Base-by-base conservation (phyloP, 2,329 filamentous ascomycete genomes). In the Lachnellula willkommii region DNA sequence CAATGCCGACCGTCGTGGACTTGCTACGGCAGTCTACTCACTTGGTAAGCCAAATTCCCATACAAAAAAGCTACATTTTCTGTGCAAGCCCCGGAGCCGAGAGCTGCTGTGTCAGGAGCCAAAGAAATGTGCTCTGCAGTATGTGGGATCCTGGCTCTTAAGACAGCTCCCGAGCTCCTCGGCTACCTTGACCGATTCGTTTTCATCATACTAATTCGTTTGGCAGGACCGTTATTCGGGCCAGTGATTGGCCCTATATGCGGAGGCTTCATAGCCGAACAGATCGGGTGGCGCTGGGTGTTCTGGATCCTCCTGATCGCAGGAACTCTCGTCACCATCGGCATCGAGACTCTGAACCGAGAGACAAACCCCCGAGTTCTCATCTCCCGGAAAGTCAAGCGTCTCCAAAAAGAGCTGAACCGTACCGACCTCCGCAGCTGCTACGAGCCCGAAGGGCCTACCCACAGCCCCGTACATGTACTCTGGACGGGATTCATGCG, bases 321-420 rank as follows among this genome's bases (percentile, higher is more conserved):
- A 3, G 70, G 69, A 20, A 57, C 67, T 0, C 32, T 68, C 39
- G 64, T 73, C 24, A 65, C 68, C 24, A 50, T 61, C 3, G 65
- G 63, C n/a, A 70, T 76, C 26, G 72, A 74, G 49, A 20, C 75
- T 26, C 69, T 78, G 54, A 75, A 73, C 52, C 64, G 65, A 11
- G 77, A 80, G 65, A 80, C 77, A 2, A 77, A 77, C 63, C 75
- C 75, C 39, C 72, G 71, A 26, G 75, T 82, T 4, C 73, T 83
- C 37, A 78, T 83, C 26, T 66, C 73, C 24, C 72, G 72, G 43
- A 83, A 83, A 66, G 72, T 76, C 0, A 60, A 65, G 28, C 72
- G 61, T 53, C 69, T 84, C 26, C 68, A 70, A 42, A 71, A 68
- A 46, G 75, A 80, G 54, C 72, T 80, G 9, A 66, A 65, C 52